Evolutionary conservation across 306 rosid genomes (phyloP).

Genomic region (Gastrolobium villosum): DNA sequence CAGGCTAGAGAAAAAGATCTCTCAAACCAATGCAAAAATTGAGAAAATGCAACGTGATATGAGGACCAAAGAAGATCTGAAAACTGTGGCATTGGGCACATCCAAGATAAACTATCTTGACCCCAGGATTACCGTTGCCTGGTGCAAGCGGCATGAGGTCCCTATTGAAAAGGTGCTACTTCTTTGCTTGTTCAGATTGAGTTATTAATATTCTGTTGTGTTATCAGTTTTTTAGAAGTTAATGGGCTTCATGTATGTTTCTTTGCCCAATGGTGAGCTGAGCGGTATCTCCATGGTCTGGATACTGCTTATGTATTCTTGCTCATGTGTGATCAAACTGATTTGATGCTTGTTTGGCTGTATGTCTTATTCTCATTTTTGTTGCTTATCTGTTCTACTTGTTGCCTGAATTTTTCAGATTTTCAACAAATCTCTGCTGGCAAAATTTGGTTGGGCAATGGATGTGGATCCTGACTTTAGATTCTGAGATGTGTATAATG

Average conservation of each 20-base stretch:
- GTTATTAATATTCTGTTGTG: slow-evolving; percentile 32
- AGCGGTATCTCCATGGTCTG: slow-evolving; percentile 11
- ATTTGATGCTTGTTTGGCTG: slow-evolving; percentile 15
- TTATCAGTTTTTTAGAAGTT: not conserved
- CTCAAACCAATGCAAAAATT: slow-evolving; percentile 77
- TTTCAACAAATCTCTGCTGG: slow-evolving; percentile 92
- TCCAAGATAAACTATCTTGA: slow-evolving; percentile 98
- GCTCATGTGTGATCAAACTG: not conserved
- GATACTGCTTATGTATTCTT: slow-evolving; percentile 25
- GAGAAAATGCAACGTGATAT: slow-evolving; percentile 85
- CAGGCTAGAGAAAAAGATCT: slow-evolving; percentile 89
- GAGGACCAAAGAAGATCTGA: slow-evolving; percentile 91
- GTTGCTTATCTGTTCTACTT: slow-evolving; percentile 13
- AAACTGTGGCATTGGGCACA: slow-evolving; percentile 96
- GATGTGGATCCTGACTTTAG: slow-evolving; percentile 95
- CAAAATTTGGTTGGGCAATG: slow-evolving; percentile 96
- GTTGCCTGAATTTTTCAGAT: slow-evolving; percentile 63
- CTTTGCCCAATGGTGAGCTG: not conserved
- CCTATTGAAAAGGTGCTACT: slow-evolving; percentile 89
- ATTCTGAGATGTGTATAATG: slow-evolving; percentile 68
- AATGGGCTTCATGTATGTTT: slow-evolving; percentile 1
- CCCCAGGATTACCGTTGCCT: slow-evolving; percentile 97
- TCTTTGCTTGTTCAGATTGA: slow-evolving; percentile 27
- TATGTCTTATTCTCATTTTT: not conserved
- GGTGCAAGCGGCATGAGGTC: slow-evolving; percentile 99